Evolutionary conservation across 1,139 yeast genomes (phyloP).

Genomic region (Groenewaldozyma sp.): DNA sequence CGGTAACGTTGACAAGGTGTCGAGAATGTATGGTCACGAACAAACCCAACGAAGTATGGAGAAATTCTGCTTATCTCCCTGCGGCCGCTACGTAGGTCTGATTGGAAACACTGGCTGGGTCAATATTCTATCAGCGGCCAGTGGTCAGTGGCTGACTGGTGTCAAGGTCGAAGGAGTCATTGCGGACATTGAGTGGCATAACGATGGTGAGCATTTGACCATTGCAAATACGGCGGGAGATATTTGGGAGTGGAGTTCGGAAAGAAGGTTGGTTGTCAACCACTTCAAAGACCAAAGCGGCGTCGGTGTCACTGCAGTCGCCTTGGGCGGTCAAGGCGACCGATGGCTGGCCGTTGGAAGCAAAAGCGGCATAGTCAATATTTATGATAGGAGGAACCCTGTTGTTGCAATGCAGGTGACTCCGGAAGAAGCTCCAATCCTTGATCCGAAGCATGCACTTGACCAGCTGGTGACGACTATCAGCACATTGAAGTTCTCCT

Average conservation of each 20-base stretch:
- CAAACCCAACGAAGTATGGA: conserved; percentile 81
- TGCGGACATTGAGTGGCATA: conserved; percentile 64
- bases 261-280: conserved; percentile 39
- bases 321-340: conserved; percentile 61
- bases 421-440: conserved; percentile 18
- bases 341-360: conserved; percentile 88
- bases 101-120: conserved; percentile 88
- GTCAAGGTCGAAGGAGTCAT: conserved; percentile 83
- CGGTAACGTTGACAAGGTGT: conserved; percentile 73
- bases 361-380: conserved; percentile 79
- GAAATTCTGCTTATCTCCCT: conserved; percentile 51
- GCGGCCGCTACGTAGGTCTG: conserved; percentile 65
- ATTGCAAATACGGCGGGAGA: conserved; percentile 77
- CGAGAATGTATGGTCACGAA: conserved; percentile 89
- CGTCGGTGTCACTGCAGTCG: conserved; percentile 68
- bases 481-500: conserved; percentile 62
- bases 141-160: conserved; percentile 81
- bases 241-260: conserved; percentile 76
- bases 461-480: conserved; percentile 80
- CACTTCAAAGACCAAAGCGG: conserved; percentile 89
- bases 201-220: conserved; percentile 42
- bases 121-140: conserved; percentile 61
- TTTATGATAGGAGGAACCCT: conserved; percentile 53
- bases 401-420: conserved; percentile 21
- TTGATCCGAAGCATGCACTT: conserved; percentile 40